Evolutionary conservation across 306 rosid species (phyloP).

Genomic region (Senna siamea): DNA sequence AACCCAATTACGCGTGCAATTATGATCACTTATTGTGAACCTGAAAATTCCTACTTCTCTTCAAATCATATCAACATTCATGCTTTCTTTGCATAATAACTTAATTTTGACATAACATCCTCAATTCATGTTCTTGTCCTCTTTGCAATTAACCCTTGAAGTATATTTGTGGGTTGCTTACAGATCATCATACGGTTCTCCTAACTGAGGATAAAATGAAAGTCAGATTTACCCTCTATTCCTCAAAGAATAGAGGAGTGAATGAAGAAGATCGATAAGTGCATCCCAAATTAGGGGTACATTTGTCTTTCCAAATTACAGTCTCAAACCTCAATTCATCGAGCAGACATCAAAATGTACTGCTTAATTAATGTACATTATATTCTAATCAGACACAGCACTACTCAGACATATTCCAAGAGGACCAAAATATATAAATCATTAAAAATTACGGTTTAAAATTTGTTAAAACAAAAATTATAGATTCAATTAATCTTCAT

Average conservation of each 20-base stretch:
- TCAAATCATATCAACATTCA: slow-evolving; percentile 42
- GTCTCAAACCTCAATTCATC: slow-evolving; percentile 4
- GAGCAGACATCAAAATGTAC: slow-evolving; percentile 23
- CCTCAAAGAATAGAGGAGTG: neutral
- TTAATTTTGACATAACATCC: slow-evolving; percentile 43
- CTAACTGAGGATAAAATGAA: slow-evolving; percentile 27
- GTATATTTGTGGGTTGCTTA: no score
- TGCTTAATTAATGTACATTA: neutral
- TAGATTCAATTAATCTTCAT: no score
- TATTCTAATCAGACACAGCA: slow-evolving; percentile 27
- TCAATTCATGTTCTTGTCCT: slow-evolving; percentile 44
- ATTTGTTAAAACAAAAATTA: no score
- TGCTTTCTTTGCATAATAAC: slow-evolving; percentile 40
- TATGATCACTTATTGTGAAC: no score
- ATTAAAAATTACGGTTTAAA: no score
- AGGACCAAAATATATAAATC: no score
- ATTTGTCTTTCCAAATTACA: slow-evolving; percentile 35
- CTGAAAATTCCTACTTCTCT: slow-evolving; percentile 52
- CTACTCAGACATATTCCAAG: slow-evolving; percentile 9
- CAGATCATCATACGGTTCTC: slow-evolving; percentile 41
- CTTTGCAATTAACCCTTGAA: slow-evolving; percentile 39
- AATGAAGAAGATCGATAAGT: neutral
- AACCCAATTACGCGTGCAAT: no score
- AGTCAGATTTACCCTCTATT: slow-evolving; percentile 42
- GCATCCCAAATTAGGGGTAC: slow-evolving; percentile 43